Evolutionary conservation across 176 grass and related monocot genomes (phyloP).

Genomic region (Typha latifolia): DNA sequence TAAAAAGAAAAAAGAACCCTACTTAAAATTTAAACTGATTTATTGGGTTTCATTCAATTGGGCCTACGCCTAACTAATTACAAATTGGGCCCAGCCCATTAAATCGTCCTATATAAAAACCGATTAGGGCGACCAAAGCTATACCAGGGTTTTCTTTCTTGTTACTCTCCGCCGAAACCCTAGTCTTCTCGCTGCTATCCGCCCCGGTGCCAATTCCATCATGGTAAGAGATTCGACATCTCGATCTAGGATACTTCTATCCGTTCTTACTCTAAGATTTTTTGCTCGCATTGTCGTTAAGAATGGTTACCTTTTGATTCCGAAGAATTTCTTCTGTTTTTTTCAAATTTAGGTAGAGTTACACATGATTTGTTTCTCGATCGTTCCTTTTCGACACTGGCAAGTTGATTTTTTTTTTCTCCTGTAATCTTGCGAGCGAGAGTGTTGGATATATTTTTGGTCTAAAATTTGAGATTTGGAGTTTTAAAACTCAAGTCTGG

Average conservation of each 20-base stretch:
- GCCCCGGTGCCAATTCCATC: conserved; percentile 4
- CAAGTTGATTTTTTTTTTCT: no score
- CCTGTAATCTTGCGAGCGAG: no score
- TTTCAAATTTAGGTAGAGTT: not conserved
- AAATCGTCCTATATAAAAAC: not conserved
- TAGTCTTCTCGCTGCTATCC: not conserved
- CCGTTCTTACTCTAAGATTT: not conserved
- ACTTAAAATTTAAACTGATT: no score
- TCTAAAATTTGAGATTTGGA: no score
- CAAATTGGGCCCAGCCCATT: not conserved
- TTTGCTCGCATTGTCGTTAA: conserved; percentile 20
- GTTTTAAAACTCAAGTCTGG: no score
- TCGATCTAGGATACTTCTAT: not conserved
- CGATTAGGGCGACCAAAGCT: not conserved
- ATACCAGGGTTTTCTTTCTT: conserved; percentile 9
- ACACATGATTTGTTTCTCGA: not conserved
- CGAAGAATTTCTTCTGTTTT: not conserved
- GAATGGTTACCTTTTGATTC: not conserved
- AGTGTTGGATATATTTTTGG: no score
- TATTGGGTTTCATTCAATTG: not conserved
- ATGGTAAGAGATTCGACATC: conserved; percentile 45
- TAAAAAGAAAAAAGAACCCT: no score
- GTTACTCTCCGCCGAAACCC: not conserved
- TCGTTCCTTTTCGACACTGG: not conserved
- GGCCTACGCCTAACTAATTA: not conserved